phyloP scores from a whole-genome alignment of 257 asterid genomes.

The Agastache rugosa region DNA sequence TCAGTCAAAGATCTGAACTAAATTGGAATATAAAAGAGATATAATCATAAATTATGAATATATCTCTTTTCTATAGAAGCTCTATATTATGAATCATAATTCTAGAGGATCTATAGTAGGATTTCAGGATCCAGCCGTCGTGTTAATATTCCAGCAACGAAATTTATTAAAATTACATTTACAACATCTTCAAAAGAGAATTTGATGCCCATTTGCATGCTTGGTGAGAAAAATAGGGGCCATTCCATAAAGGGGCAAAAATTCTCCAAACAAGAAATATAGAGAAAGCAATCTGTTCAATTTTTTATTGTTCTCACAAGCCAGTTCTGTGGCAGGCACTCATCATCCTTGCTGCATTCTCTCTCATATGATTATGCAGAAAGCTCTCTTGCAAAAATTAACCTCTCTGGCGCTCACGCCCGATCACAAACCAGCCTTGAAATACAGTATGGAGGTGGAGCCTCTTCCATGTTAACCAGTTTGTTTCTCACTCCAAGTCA shows the following conservation, averaged over 20 bases:
- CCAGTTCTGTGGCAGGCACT: no score
- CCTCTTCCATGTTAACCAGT: conserved; percentile 25
- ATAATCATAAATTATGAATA: not conserved
- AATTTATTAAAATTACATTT: conserved; percentile 14
- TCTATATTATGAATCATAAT: no score
- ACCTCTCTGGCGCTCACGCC: not conserved
- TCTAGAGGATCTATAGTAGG: not conserved
- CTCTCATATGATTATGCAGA: conserved; percentile 17
- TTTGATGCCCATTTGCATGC: conserved; percentile 3
- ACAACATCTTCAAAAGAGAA: conserved; percentile 3
- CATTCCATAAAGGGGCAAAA: not conserved
- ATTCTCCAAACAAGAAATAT: no score
- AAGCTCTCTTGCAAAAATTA: conserved; percentile 12
- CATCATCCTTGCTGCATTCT: not conserved
- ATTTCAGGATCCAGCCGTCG: no score
- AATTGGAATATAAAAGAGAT: not conserved
- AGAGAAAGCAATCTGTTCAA: not conserved
- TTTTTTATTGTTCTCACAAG: no score
- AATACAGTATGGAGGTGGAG: conserved; percentile 22
- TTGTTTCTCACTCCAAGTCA: conserved; percentile 45
- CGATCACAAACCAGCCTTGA: conserved; percentile 20
- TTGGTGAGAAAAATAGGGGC: not conserved
- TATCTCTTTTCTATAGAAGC: no score
- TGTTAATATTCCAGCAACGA: not conserved
- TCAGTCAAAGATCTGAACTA: not conserved